Evolutionary conservation across 2,329 filamentous ascomycete species (phyloP), one percentile per base, ranked within the genome.

Genomic region (Penicillium decumbens): DNA sequence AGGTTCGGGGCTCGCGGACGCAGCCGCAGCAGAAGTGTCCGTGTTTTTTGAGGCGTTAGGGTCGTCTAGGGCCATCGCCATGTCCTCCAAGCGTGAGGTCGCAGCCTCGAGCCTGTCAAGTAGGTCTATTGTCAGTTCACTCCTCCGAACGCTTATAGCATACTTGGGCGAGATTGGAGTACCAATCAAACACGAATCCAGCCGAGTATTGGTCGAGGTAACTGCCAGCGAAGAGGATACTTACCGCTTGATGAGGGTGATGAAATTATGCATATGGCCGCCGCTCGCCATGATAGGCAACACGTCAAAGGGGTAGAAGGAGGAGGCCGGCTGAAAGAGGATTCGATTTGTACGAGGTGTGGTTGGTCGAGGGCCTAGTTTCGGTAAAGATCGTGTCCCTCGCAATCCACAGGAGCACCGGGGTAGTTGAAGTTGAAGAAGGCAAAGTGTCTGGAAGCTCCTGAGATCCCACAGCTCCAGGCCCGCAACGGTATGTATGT

Each of bases 211-310:
- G 18, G 9, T 20, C 20, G n/a, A 20, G 25, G 12, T 39, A 44
- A 8, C 25, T 24, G n/a, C 46, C 6, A 47, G 30, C 37, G 24
- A 46, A 30, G 28, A 43, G 23, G 12, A 53, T 47, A 74, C 82
- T 63, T 81, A 97, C 93, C 93, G 84, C 81, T 98, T 98, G 77
- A 98, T 96, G 65, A 98, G 82, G 47, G 93, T 98, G 30, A 90
- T 95, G 56, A 98, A 77, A 70, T 95, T 97, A 75, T 97, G 85
- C 89, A 97, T 96, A 65, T 90, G 88, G 74, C 81, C 88, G 55
- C 67, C 67, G 47, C 83, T 76, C 59, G 85, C 82, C 87, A 91
- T 91, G 51, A 42, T 52, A 47, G 58, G 56, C 58, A 58, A 60
- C 56, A 59, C 54, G 57, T 60, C 33, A 29, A 51, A 46, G 46